phyloP scores from a whole-genome alignment of 345 rosid genomes.

The Barbarea vulgaris region DNA sequence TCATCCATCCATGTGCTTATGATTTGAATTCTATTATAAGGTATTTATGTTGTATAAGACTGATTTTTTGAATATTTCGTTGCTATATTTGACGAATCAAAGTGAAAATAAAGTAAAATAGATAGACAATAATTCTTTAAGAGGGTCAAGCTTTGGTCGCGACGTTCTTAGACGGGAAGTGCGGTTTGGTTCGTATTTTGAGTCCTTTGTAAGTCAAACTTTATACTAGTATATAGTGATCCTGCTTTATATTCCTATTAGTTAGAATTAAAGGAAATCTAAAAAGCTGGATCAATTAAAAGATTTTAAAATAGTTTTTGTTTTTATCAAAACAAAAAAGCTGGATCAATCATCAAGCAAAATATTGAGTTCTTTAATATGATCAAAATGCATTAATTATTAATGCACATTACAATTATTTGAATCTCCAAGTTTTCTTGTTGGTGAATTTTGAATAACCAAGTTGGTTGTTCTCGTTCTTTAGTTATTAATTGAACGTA shows the following conservation, averaged over 20 bases:
- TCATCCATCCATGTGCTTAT: not conserved
- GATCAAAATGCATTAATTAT: not conserved
- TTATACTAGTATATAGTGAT: constrained; percentile 34
- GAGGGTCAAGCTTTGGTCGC: constrained; percentile 15
- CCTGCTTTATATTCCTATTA: constrained; percentile 12
- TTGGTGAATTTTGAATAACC: not conserved
- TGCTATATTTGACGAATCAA: constrained; percentile 24
- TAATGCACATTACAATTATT: not conserved
- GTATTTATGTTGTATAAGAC: not conserved
- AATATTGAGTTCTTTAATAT: not conserved
- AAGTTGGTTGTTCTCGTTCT: not conserved
- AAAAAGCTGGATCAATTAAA: not conserved
- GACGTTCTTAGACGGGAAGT: constrained; percentile 32
- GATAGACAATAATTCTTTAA: not conserved
- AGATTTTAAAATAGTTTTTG: not conserved
- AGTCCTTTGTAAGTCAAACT: constrained; percentile 10
- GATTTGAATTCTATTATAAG: not conserved
- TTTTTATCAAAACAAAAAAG: not conserved
- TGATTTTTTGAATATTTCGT: not conserved
- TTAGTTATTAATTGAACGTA: not conserved
- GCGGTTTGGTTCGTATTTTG: constrained; percentile 19
- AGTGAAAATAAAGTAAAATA: constrained; percentile 1
- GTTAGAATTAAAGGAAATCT: constrained; percentile 12
- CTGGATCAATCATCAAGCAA: constrained; percentile 23
- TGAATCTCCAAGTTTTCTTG: not conserved